phyloP scores from a whole-genome alignment of 176 grass and related monocot species.

The Dactylis glomerata region DNA sequence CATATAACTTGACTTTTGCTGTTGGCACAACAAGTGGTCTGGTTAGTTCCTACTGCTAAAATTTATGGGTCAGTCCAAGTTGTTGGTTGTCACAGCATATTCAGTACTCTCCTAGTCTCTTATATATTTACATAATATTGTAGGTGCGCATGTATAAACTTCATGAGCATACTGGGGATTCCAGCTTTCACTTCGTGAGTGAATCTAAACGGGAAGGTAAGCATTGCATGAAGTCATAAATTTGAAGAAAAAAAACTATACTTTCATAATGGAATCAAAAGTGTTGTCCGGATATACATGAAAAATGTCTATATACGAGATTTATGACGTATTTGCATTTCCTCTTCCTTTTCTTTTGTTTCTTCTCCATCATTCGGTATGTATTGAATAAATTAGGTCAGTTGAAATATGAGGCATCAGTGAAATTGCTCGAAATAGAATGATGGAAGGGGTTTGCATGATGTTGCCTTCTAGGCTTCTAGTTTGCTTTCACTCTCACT shows the following conservation, averaged over 20 bases:
- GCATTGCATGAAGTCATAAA: slow-evolving; percentile 28
- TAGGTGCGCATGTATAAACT: slow-evolving; percentile 90
- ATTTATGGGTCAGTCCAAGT: slow-evolving; percentile 21
- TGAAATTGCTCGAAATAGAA: neutral
- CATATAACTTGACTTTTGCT: slow-evolving; percentile 65
- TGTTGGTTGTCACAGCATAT: slow-evolving; percentile 5
- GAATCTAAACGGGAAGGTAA: slow-evolving; percentile 86
- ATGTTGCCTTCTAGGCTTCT: slow-evolving; percentile 8
- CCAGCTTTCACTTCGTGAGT: slow-evolving; percentile 74
- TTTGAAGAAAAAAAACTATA: slow-evolving; percentile 4
- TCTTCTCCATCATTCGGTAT: neutral
- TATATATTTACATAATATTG: slow-evolving; percentile 24
- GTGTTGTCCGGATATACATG: too few relatives aligned
- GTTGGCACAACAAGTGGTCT: slow-evolving; percentile 86
- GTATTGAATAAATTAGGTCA: neutral
- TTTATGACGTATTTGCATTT: slow-evolving; percentile 4
- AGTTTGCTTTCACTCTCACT: slow-evolving; percentile 6
- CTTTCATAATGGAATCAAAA: too few relatives aligned
- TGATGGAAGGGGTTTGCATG: neutral
- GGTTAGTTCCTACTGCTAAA: slow-evolving; percentile 61
- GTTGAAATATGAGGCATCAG: neutral
- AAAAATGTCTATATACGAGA: too few relatives aligned
- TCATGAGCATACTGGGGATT: slow-evolving; percentile 57
- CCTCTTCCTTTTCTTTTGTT: neutral
- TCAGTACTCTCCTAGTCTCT: neutral